phyloP scores from a whole-genome alignment of 2,329 filamentous ascomycete species.

The Phyllosticta ampelicida region DNA sequence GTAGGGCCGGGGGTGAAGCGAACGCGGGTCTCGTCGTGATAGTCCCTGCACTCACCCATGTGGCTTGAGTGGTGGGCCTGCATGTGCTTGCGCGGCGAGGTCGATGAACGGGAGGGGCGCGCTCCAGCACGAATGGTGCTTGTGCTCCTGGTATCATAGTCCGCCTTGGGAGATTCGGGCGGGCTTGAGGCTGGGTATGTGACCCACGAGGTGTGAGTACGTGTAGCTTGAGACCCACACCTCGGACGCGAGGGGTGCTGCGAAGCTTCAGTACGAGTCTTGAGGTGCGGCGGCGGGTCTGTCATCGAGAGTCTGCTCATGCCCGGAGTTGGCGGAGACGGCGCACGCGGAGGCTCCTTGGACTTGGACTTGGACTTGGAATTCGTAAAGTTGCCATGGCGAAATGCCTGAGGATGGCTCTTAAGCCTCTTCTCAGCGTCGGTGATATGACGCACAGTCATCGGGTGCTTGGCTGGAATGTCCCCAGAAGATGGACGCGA shows the following conservation, averaged over 20 bases:
- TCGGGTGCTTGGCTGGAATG: neutral
- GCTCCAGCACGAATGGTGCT: neutral
- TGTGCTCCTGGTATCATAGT: neutral
- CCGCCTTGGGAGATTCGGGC: neutral
- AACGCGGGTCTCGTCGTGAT: neutral
- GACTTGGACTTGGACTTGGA: neutral
- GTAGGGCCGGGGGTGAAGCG: neutral
- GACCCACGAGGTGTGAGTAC: neutral
- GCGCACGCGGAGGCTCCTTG: neutral
- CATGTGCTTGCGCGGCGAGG: neutral
- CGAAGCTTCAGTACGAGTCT: conserved; percentile 7
- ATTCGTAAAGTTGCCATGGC: conserved; percentile 1
- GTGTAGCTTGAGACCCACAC: neutral
- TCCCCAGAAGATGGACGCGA: neutral
- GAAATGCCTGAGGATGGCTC: conserved; percentile 18
- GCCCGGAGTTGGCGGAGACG: neutral
- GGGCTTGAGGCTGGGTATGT: neutral
- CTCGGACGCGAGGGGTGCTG: conserved; percentile 10
- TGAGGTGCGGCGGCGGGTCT: neutral
- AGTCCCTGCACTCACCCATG: neutral
- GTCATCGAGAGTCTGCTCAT: neutral
- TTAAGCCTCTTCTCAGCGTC: conserved; percentile 18
- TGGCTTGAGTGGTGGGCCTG: neutral
- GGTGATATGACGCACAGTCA: conserved; percentile 2
- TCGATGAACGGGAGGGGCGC: neutral